Base-by-base conservation (phyloP, 2,329 filamentous ascomycete genomes). In the Cryphonectria radicalis region DNA sequence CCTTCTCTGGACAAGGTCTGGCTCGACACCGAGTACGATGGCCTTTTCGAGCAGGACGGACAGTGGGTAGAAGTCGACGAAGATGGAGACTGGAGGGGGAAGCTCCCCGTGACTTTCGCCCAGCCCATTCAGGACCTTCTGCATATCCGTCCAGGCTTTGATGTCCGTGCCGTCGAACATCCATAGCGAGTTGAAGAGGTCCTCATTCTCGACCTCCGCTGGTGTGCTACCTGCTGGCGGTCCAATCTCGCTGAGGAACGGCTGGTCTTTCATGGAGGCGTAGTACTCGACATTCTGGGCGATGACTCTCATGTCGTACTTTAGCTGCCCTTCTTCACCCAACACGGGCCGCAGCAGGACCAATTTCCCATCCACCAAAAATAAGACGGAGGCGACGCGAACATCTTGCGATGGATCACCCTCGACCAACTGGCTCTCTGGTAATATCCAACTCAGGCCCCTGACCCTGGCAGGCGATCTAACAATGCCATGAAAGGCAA, bases 271-370 rank as follows among this genome's bases (percentile, higher is more conserved):
- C 90, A 97, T 97, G 76, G 96, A 90, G 68, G 92, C 91, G 79
- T 97, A 98, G 77, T 96, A 98, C 80, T 99, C 96, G 57, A 98
- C 94, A 77, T 97, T 97, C 77, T 98, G 94, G 17, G 95, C 94
- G 78, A 99, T 92, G 72, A 98, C 92, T 13, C 95, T 92, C 96
- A 99, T 99, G 78, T 98, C 95, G 78, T 99, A 99, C 83, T 98
- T 98, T 67, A 98, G 86, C 76, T 94, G 92, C 6, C 93, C 93
- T 60, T 92, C 89, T 65, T 93, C 92, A 67, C 93, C 95, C 6
- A 93, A 85, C 0, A 94, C 95, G 1, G 96, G 95, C 74, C 97
- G 94, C 65, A 99, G 86, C 53, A 98, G 84, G 14, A 98, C 96
- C 28, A 99, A 88, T 80, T 99, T 99, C 42, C 95, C 96, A 78